Base-by-base conservation (phyloP, 2,329 filamentous ascomycete genomes). In the Pseudocercospora fijiensis region DNA sequence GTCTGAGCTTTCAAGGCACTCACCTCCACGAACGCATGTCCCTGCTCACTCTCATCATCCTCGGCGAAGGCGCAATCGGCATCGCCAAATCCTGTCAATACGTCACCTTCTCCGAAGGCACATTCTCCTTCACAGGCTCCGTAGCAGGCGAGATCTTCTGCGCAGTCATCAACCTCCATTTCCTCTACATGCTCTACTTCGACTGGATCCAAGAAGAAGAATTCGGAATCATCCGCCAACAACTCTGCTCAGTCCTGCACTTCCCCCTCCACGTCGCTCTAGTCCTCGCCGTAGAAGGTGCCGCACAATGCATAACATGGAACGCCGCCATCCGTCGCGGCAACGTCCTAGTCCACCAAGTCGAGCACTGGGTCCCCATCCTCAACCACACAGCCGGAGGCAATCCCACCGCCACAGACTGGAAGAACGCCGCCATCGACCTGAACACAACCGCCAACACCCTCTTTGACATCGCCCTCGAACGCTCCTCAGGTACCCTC, bases 61-160 rank as follows among this genome's bases (percentile, higher is more conserved):
- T 78, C 10, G 76, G 76, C 51, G 76, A 78, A 69, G 76, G 76
- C 51, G 74, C 76, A 37, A 78, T 77, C 51, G 76, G 74, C 16
- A 69, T 77, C 26, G 74, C 72, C 69, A 75, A 69, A 47, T 67
- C 72, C 26, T 74, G 76, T 33, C 73, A 73, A 33, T 71, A 72
- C 26, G 75, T 78, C 28, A 74, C 76, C 18, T 75, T 75, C 30
- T 61, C 62, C 10, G 69, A 66, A 18, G 55, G 56, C 9, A 43
- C 27, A 11, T 63, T 67, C 30, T 41, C 66, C 22, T 70, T 70
- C 57, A 57, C 20, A 7, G 69, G 70, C 2, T 51, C 69, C 10
- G 72, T 75, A 0, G 70, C 73, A n/a, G 75, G 72, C 4, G 72
- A 75, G 45, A 74, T 78, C 58, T 66, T 75, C 58, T 71, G 73